Evolutionary conservation across 2,329 filamentous ascomycete species (phyloP), one percentile per base, ranked within the genome.

Genomic region (Incumbomyces delicatus): DNA sequence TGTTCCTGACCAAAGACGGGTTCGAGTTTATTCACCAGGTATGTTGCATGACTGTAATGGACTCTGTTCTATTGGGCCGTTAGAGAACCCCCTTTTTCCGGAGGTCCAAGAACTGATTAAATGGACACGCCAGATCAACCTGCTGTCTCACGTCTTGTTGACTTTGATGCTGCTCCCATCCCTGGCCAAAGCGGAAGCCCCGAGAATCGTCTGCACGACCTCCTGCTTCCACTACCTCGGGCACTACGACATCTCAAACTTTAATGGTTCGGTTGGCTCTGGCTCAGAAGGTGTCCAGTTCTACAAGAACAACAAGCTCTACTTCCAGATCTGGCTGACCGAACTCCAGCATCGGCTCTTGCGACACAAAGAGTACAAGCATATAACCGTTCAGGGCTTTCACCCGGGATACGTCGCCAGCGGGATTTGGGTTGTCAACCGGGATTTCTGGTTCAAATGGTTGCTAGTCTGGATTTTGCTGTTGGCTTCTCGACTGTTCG

Each of bases 221-320:
- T 45, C 42, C 10, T 45, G 42, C 34, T 45, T 38, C 16, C 42
- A 45, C 30, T 45, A 18, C 20, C 42, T 45, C 13, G 42, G 42
- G 22, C 42, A 35, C 4, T 45, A 45, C 42, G 33, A 38, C 14
- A 37, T 45, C 22, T 6, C 33, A n/a, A 45, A 45, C 34, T 45
- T 45, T 33, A 45, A 45, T 18, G 42, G 42, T n/a, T 32, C 16
- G 6, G 17, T 33, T 10, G 33, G n/a, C 2, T 17, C 22, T 29
- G 42, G 42, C 34, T 2, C n/a, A 16, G 33, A 37, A 36, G 42
- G 42, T 20, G 42, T 45, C 17, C 2, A 38, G 14, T 37, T 34
- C 20, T 45, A 45, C 34, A 34, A 45, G 33, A 45, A 45, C 42
- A 45, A 45, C 42, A 45, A 45, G 42, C 42, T 45, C 33, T 45